These are phyloP conservation scores for Rhytidiadelphus loreus DNA, from an alignment of 225 moss, liverwort and hornwort species.

Conservation along the genomic window DNA sequence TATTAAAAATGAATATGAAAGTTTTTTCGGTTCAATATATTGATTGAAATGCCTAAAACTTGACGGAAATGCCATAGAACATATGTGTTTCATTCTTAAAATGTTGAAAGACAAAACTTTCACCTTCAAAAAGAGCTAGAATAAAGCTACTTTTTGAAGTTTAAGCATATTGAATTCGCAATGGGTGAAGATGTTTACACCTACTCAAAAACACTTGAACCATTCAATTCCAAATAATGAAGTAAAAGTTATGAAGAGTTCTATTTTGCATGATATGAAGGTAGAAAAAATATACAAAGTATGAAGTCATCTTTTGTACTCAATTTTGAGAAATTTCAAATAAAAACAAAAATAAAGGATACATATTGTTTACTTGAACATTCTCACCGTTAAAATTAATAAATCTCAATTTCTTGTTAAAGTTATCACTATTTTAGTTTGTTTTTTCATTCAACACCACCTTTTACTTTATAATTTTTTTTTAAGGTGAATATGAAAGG, in stretches of 20 bases:
- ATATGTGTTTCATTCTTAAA: no score
- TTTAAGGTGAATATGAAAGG: background rate
- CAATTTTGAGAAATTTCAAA: background rate
- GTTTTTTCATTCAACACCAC: background rate
- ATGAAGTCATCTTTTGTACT: background rate
- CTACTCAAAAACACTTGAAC: background rate
- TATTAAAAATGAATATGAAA: no score
- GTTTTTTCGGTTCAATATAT: no score
- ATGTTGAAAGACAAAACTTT: no score
- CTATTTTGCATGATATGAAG: background rate
- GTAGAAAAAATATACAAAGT: background rate
- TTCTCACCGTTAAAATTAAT: background rate
- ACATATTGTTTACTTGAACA: background rate
- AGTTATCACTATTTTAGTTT: rapidly evolving
- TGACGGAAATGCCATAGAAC: no score
- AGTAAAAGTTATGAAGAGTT: background rate
- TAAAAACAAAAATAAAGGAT: background rate
- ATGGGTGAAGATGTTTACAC: no score
- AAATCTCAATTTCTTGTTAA: background rate
- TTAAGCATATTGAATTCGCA: no score
- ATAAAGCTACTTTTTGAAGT: no score
- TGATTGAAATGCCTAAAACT: no score
- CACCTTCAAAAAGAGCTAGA: no score
- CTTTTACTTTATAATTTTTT: background rate
- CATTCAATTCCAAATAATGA: background rate